Conservation (phyloP, 2,329 filamentous ascomycete genomes). For the Arthrobotrys musiformis region DNA sequence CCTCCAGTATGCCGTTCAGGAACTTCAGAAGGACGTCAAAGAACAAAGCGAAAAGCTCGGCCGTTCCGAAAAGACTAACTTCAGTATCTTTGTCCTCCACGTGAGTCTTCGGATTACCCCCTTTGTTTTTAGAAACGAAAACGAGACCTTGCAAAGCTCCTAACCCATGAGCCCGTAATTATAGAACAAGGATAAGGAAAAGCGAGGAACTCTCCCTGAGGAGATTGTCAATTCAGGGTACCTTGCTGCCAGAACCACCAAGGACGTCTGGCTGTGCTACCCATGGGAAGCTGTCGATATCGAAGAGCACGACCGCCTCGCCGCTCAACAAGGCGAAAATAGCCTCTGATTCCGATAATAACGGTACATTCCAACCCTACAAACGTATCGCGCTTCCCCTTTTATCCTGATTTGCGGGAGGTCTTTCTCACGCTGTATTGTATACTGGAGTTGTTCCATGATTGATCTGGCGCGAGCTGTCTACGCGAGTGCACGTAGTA, state of each 20-base stretch:
- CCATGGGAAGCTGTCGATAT: conserved; percentile 98
- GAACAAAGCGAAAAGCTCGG: conserved; percentile 78
- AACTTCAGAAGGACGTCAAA: conserved; percentile 94
- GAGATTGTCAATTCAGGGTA: conserved; percentile 83
- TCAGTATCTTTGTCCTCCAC: conserved; percentile 95
- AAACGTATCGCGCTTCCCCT: not conserved
- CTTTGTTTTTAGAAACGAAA: conserved; percentile 1
- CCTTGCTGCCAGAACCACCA: conserved; percentile 84
- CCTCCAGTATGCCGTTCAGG: conserved; percentile 90
- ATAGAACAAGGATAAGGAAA: conserved; percentile 95
- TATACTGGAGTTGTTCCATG: not conserved
- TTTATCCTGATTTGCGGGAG: not conserved
- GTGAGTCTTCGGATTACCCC: conserved; percentile 66
- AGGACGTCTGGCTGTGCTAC: conserved; percentile 99
- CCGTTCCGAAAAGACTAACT: conserved; percentile 75
- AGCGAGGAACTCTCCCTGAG: conserved; percentile 85
- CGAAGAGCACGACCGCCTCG: conserved; percentile 84
- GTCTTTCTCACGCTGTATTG: not conserved
- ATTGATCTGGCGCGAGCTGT: not conserved
- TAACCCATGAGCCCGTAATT: not conserved
- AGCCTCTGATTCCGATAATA: conserved; percentile 3
- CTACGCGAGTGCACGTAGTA: not conserved
- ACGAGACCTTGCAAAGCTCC: not conserved
- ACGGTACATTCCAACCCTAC: not conserved
- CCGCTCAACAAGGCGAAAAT: conserved; percentile 64